phyloP scores from a whole-genome alignment of 495 filamentous ascomycete genomes.

The Xylaria nigripes region DNA sequence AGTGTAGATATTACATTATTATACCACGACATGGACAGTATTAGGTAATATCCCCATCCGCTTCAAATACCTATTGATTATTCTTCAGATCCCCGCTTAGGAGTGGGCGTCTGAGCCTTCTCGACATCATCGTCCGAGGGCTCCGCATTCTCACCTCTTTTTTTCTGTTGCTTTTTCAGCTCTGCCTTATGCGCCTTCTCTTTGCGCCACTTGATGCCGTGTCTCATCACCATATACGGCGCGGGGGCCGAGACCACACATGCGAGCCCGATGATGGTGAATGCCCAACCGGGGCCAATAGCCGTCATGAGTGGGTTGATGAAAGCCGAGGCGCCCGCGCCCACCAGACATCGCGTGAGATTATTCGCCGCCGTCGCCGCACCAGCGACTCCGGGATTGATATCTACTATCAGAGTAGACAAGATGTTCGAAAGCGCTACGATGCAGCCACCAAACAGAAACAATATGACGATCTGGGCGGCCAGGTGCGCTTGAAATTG shows the following conservation, averaged over 20 bases:
- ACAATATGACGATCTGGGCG: slow-evolving; percentile 44
- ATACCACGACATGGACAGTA: too few species aligned
- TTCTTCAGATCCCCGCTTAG: too few species aligned
- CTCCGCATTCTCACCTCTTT: neutral
- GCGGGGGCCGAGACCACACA: slow-evolving; percentile 47
- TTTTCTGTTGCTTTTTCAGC: neutral
- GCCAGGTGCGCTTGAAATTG: slow-evolving; percentile 36
- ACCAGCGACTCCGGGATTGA: slow-evolving; percentile 52
- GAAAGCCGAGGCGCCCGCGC: slow-evolving; percentile 56
- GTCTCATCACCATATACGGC: slow-evolving; percentile 35
- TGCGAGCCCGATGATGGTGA: slow-evolving; percentile 53
- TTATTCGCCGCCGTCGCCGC: slow-evolving; percentile 67
- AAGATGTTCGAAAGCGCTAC: slow-evolving; percentile 43
- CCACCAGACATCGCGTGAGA: slow-evolving; percentile 57
- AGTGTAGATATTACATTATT: too few species aligned
- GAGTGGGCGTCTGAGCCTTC: too few species aligned
- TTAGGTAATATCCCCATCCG: too few species aligned
- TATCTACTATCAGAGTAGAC: slow-evolving; percentile 55
- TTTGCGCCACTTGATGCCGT: slow-evolving; percentile 33
- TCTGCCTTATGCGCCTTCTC: slow-evolving; percentile 16
- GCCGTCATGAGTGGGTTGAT: slow-evolving; percentile 57
- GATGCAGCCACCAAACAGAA: slow-evolving; percentile 40
- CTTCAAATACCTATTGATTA: too few species aligned
- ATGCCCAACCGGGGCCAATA: slow-evolving; percentile 63
- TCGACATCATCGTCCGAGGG: too few species aligned